A percentile compares a stretch with the other conserved stretches of the same genome.
phyloP scores from a whole-genome alignment of 345 rosid species.

The Boechera divaricarpa region DNA sequence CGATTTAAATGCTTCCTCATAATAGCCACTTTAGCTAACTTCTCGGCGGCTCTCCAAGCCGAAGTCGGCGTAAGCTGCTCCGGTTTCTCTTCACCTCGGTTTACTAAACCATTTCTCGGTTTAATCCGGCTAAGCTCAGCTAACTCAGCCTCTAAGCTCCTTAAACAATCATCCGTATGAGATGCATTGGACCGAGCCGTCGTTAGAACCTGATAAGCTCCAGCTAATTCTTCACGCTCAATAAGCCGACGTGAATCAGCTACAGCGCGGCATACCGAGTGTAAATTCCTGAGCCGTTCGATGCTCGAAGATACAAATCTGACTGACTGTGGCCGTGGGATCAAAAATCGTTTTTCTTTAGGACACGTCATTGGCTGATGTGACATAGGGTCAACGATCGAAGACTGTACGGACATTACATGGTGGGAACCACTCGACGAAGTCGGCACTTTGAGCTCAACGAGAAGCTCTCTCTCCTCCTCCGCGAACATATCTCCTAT shows the following conservation, averaged over 20 bases:
- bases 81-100: constrained; percentile 51
- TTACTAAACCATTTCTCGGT: constrained; percentile 35
- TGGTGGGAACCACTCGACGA: constrained; percentile 56
- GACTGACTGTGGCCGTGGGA: constrained; percentile 61
- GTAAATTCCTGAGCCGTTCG: constrained; percentile 69
- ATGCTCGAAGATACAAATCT: constrained; percentile 52
- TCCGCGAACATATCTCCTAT: constrained; percentile 72
- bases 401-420: constrained; percentile 69
- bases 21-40: constrained; percentile 89
- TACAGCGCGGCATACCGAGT: constrained; percentile 69
- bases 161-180: constrained; percentile 59
- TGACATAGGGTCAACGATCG: constrained; percentile 57
- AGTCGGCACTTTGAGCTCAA: constrained; percentile 66
- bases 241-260: constrained; percentile 73
- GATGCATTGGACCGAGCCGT: constrained; percentile 69
- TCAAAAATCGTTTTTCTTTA: constrained; percentile 52
- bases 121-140: constrained; percentile 58
- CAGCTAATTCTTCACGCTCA: constrained; percentile 59
- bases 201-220: constrained; percentile 61
- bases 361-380: constrained; percentile 51
- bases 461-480: constrained; percentile 78
- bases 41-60: constrained; percentile 93
- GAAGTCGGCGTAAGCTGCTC: constrained; percentile 77
- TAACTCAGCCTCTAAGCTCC: constrained; percentile 67
- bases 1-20: constrained; percentile 93